Conservation (phyloP, 148 eudicot genomes). For the Beta vulgaris region DNA sequence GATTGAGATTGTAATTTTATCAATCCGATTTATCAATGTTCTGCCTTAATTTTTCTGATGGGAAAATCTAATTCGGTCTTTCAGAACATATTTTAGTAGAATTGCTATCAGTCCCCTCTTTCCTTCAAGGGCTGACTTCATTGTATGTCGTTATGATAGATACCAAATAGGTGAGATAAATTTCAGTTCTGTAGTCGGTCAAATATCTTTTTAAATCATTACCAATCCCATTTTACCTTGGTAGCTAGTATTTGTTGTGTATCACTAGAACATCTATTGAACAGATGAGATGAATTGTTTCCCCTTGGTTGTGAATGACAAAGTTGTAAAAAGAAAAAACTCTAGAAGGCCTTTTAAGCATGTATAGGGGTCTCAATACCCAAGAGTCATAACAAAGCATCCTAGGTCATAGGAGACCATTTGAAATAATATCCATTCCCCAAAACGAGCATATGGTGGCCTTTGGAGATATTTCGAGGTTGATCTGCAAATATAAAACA, state of each 20-base stretch:
- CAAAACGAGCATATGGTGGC: too few relatives aligned
- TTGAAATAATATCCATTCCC: too few relatives aligned
- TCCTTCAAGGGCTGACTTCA: not conserved
- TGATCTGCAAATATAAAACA: too few relatives aligned
- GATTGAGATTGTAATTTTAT: not conserved
- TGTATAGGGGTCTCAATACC: too few relatives aligned
- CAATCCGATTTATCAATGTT: not conserved
- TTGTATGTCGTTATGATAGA: not conserved
- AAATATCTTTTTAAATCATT: not conserved
- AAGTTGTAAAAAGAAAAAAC: too few relatives aligned
- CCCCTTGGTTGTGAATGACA: too few relatives aligned
- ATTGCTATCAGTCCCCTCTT: too few relatives aligned
- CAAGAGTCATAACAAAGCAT: too few relatives aligned
- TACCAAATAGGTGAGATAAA: slow-evolving; percentile 1
- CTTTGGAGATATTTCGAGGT: too few relatives aligned
- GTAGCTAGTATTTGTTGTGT: not conserved
- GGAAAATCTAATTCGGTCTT: not conserved
- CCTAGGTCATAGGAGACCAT: too few relatives aligned
- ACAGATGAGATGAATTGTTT: not conserved
- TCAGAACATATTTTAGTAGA: not conserved
- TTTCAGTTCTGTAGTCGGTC: not conserved
- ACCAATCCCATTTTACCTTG: not conserved
- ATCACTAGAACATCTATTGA: not conserved
- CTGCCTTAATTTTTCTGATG: not conserved
- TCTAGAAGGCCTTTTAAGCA: too few relatives aligned